Percentiles rank a stretch among this genome's conserved stretches.
Conservation (phyloP, 2,329 filamentous ascomycete species). For the Cladosporium sp. region DNA sequence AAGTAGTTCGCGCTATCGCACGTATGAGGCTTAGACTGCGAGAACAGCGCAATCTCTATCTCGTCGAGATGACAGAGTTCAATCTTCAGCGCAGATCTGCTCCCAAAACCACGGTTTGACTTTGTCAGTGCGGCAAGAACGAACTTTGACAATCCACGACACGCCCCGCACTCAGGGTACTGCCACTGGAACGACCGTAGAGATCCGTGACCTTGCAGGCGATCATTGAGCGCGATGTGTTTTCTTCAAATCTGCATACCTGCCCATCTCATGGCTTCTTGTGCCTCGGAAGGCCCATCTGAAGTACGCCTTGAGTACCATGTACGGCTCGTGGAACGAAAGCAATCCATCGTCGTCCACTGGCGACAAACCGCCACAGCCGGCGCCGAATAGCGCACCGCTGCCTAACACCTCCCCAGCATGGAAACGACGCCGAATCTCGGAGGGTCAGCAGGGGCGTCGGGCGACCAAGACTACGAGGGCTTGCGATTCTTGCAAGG, state of each 20-base stretch:
- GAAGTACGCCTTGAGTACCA: not conserved
- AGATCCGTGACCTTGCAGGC: not conserved
- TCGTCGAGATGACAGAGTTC: not conserved
- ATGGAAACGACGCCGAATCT: slow-evolving; percentile 10
- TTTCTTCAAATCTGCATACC: not conserved
- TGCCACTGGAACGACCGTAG: too few species aligned
- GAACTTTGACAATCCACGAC: not conserved
- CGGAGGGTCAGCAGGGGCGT: slow-evolving; percentile 7
- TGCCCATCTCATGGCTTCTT: not conserved
- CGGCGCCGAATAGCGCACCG: slow-evolving; percentile 5
- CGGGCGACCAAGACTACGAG: slow-evolving; percentile 12
- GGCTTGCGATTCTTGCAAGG: slow-evolving; percentile 13
- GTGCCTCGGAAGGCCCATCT: not conserved
- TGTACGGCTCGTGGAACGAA: slow-evolving; percentile 8
- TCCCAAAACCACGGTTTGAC: not conserved
- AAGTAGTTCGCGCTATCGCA: not conserved
- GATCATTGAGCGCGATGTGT: too few species aligned
- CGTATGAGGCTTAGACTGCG: not conserved
- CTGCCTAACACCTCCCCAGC: slow-evolving; percentile 2
- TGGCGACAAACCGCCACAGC: not conserved
- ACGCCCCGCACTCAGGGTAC: too few species aligned
- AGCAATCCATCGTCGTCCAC: not conserved
- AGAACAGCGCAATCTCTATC: not conserved
- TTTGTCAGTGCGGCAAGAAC: slow-evolving; percentile 2
- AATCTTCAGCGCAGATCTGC: slow-evolving; percentile 5